These are phyloP conservation scores for Hibiscus tridactylites DNA, from an alignment of 345 rosid species.

Conservation along the genomic window DNA sequence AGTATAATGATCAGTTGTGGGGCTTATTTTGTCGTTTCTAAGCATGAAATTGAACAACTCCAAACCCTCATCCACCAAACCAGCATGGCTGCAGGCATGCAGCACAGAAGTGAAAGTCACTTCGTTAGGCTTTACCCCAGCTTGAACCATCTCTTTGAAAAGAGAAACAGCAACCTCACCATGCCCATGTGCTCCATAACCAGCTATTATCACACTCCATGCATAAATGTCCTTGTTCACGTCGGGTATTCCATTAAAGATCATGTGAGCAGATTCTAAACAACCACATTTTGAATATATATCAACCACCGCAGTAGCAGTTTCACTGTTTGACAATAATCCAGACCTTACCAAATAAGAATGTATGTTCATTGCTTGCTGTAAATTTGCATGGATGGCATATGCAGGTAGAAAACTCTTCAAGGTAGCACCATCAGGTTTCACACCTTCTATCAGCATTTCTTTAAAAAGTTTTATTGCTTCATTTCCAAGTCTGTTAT, in stretches of 20 bases:
- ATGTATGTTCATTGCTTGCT: slow-evolving; percentile 43
- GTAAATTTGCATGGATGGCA: slow-evolving; percentile 44
- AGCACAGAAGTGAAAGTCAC: slow-evolving; percentile 49
- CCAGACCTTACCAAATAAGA: slow-evolving; percentile 43
- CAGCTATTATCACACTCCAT: slow-evolving; percentile 56
- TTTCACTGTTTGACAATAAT: slow-evolving; percentile 37
- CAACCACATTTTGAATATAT: slow-evolving; percentile 56
- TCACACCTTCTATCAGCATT: slow-evolving; percentile 40
- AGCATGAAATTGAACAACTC: slow-evolving; percentile 39
- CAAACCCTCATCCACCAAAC: slow-evolving; percentile 56
- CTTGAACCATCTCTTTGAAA: slow-evolving; percentile 54
- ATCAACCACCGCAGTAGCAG: slow-evolving; percentile 49
- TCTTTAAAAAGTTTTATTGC: slow-evolving; percentile 42
- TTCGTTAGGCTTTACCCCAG: slow-evolving; percentile 49
- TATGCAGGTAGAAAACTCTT: slow-evolving; percentile 63
- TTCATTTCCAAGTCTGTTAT: slow-evolving; percentile 33
- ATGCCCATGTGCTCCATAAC: slow-evolving; percentile 56
- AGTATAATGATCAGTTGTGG: slow-evolving; percentile 40
- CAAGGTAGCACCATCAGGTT: slow-evolving; percentile 42
- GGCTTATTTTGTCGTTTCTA: slow-evolving; percentile 22
- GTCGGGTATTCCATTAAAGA: slow-evolving; percentile 36
- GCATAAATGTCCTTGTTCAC: slow-evolving; percentile 38
- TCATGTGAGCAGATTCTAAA: slow-evolving; percentile 42
- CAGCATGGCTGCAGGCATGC: slow-evolving; percentile 58
- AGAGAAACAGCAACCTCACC: slow-evolving; percentile 42